phyloP scores from a whole-genome alignment of 495 filamentous ascomycete species.

The Hypoxylon intermedium region DNA sequence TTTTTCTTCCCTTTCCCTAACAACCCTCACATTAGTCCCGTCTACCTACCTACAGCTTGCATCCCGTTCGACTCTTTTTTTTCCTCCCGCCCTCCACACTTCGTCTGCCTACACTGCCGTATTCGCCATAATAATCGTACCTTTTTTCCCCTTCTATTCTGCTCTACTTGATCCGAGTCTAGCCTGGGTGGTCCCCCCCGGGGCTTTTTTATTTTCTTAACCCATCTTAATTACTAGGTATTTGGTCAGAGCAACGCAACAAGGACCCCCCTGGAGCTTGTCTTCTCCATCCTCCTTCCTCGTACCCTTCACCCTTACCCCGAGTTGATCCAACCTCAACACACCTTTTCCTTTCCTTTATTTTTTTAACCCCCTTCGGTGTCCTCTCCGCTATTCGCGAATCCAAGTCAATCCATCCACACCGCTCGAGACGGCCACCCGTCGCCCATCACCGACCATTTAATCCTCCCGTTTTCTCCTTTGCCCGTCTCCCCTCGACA shows the following conservation, averaged over 20 bases:
- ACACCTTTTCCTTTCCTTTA: constrained; percentile 43
- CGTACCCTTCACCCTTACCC: constrained; percentile 39
- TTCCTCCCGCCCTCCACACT: constrained; percentile 2
- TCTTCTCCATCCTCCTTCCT: constrained; percentile 33
- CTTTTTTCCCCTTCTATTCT: neutral
- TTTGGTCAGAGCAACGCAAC: constrained; percentile 33
- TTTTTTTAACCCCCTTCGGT: constrained; percentile 42
- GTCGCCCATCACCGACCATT: constrained; percentile 31
- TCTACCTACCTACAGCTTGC: neutral
- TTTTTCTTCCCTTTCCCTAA: constrained; percentile 6
- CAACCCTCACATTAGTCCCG: too few species aligned
- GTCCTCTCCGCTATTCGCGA: constrained; percentile 39
- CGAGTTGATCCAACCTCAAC: constrained; percentile 47
- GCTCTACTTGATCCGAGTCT: constrained; percentile 15
- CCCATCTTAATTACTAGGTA: constrained; percentile 24
- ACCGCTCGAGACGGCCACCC: constrained; percentile 38
- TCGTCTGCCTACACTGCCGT: neutral
- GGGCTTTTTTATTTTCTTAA: constrained; percentile 18
- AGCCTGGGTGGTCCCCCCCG: constrained; percentile 20
- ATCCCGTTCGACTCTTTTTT: neutral
- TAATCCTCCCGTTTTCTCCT: constrained; percentile 35
- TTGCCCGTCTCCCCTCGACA: constrained; percentile 32
- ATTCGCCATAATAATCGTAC: constrained; percentile 7
- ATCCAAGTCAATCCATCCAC: constrained; percentile 34
- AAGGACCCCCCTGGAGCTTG: constrained; percentile 35